These are phyloP conservation scores for Penicillium sclerotigenum DNA, from an alignment of 2,329 filamentous ascomycete species.

Conservation along the genomic window DNA sequence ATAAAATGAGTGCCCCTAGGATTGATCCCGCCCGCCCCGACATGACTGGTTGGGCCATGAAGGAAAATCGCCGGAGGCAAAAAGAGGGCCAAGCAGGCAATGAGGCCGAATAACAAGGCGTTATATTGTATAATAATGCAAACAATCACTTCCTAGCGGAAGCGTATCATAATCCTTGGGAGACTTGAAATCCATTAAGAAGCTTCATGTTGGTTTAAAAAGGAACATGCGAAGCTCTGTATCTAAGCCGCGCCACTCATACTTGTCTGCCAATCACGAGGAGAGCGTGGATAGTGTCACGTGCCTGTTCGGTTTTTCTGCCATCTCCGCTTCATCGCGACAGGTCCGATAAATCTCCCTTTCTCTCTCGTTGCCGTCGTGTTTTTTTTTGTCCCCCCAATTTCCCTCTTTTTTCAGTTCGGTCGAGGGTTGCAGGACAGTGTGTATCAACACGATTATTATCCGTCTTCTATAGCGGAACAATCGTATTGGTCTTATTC, in stretches of 20 bases:
- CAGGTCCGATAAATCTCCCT: slow-evolving; percentile 12
- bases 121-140: not conserved
- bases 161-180: not conserved
- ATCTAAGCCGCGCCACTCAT: not conserved
- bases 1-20: slow-evolving; percentile 58
- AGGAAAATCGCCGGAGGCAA: slow-evolving; percentile 40
- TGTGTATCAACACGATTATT: slow-evolving; percentile 13
- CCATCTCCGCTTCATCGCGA: slow-evolving; percentile 12
- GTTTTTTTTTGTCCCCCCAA: slow-evolving; percentile 17
- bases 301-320: slow-evolving; percentile 19
- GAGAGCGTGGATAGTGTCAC: not conserved
- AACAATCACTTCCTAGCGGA: not conserved
- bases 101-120: slow-evolving; percentile 20
- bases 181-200: not conserved
- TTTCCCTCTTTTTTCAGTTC: slow-evolving; percentile 7
- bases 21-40: slow-evolving; percentile 45
- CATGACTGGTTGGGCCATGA: slow-evolving; percentile 46
- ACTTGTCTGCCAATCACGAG: slow-evolving; percentile 9
- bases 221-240: not conserved
- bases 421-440: slow-evolving; percentile 30
- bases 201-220: not conserved
- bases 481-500: slow-evolving; percentile 1
- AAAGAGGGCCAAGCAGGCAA: slow-evolving; percentile 17
- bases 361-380: slow-evolving; percentile 6
- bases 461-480: not conserved